Evolutionary conservation across 371 early-diverging fungal genomes (phyloP), one percentile per base, ranked within the genome.

Genomic region (Rhizopus delemar): DNA sequence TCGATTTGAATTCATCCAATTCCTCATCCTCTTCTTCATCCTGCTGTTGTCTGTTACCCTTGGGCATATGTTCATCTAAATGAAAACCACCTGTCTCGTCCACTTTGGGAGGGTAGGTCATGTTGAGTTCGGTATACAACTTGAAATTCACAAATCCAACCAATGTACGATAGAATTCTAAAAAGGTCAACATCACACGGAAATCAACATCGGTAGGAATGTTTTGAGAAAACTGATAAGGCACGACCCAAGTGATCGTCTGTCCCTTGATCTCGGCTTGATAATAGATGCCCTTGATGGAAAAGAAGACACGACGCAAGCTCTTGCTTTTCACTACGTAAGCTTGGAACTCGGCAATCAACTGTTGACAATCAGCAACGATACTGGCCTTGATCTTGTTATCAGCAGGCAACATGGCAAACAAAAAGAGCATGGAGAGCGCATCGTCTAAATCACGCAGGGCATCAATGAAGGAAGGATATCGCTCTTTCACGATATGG

Each of bases 251-350:
- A 32, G 93, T 95, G 38, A 98, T 81, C 43, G 84, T 84, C 74
- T 94, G 93, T 22, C 97, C 99, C 74, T 91, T 88, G 71, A 97
- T 90, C 56, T 95, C 95, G 15, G 92, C 96, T 82, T 96, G 97
- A 74, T 96, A 97, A 81, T 98, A 98, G 69, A 97, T 94, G 54
- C 99, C 99, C 84, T 98, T 98, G 87, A 97, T 95, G 13, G 94
- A 93, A 63, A 97, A 80, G 73, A 98, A 98, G 13, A 88, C 89
- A 70, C 93, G 93, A 49, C 90, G 85, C 65, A 98, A 74, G 64
- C 86, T 75, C 55, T 86, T 82, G 36, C 92, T 80, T 35, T 85
- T 78, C 69, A 95, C 83, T 13, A 97, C 86, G 67, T 93, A 97
- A 65, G 90, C 89, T 76, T 92, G 91, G 79, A 97, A 98, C 75